Conservation (phyloP, 306 rosid genomes). For the Casuarina cunninghamiana region DNA sequence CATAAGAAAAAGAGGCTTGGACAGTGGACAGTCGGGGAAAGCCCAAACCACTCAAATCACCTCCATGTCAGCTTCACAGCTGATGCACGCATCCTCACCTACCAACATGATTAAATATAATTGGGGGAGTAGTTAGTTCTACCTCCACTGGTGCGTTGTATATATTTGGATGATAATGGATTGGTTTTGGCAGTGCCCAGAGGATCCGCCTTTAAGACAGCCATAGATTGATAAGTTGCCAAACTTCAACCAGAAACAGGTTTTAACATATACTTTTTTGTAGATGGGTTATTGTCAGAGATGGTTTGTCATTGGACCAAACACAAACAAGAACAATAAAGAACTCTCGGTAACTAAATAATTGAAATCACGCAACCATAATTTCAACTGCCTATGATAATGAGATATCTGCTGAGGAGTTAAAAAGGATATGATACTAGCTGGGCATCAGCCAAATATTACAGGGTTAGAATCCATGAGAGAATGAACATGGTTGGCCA, state of each 20-base stretch:
- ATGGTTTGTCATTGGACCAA: neutral
- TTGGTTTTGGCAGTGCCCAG: neutral
- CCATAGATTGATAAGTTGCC: neutral
- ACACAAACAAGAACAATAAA: no score
- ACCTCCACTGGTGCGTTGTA: no score
- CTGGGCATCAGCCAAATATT: neutral
- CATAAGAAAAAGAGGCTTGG: neutral
- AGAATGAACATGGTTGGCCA: constrained; percentile 13
- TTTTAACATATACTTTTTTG: neutral
- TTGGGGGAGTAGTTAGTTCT: neutral
- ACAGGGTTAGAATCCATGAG: constrained; percentile 26
- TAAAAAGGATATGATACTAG: neutral
- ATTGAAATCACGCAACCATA: neutral
- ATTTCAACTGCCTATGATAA: neutral
- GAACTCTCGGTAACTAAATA: neutral
- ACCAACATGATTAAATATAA: neutral
- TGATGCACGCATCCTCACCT: neutral
- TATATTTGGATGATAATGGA: no score
- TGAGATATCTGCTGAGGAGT: neutral
- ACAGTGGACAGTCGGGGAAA: neutral
- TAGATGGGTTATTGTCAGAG: neutral
- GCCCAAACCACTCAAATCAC: neutral
- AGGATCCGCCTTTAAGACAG: neutral
- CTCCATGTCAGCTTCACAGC: neutral
- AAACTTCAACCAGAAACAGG: neutral